A percentile compares a stretch with the other conserved stretches of the same genome.
phyloP scores from a whole-genome alignment of 2,329 filamentous ascomycete genomes.

The Cryphonectria radicalis region DNA sequence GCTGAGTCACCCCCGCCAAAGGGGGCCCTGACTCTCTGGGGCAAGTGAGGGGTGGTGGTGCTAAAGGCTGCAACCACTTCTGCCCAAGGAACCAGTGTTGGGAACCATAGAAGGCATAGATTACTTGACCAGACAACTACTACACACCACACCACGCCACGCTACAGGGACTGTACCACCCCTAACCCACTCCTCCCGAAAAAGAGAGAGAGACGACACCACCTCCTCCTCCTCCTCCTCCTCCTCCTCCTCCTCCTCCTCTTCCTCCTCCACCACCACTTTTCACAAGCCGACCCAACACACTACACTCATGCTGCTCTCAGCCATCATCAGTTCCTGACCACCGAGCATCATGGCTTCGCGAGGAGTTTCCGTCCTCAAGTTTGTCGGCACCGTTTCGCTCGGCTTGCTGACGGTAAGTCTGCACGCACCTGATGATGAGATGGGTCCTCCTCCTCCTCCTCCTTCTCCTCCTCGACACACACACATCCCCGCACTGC shows the following conservation, averaged over 20 bases:
- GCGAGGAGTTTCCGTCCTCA: conserved; percentile 75
- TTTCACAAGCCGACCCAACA: conserved; percentile 9
- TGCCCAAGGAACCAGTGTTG: neutral
- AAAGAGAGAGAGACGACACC: neutral
- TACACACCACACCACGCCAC: conserved; percentile 1
- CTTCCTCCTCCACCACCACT: neutral
- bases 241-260: too few relatives aligned
- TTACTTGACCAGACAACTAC: neutral
- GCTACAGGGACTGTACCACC: neutral
- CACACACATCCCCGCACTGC: neutral
- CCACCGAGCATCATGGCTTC: conserved; percentile 60
- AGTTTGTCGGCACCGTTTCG: conserved; percentile 91
- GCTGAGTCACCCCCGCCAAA: conserved; percentile 1
- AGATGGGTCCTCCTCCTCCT: neutral
- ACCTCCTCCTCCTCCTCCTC: neutral
- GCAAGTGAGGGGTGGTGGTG: neutral
- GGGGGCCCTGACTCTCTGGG: neutral
- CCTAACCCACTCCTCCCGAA: neutral
- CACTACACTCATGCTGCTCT: conserved; percentile 21
- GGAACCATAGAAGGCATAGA: neutral
- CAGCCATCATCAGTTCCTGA: conserved; percentile 18
- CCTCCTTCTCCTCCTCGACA: neutral
- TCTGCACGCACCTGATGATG: conserved; percentile 29
- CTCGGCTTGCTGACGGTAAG: conserved; percentile 86
- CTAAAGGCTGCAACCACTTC: neutral